Evolutionary conservation across 2,329 filamentous ascomycete genomes (phyloP).

Genomic region (Cercospora zeae-maydis): DNA sequence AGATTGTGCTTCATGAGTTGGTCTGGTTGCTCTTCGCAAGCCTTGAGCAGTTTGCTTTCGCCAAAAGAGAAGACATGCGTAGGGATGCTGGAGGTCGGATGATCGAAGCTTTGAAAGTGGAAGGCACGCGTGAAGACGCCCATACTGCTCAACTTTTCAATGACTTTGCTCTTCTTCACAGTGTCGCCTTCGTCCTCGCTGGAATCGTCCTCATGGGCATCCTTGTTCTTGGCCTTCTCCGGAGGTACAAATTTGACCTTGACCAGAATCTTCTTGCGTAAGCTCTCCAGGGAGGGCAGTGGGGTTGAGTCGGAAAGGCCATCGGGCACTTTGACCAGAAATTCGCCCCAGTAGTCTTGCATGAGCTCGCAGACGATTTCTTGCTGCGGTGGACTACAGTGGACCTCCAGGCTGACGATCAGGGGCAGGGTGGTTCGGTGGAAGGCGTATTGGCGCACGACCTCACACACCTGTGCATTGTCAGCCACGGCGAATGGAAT

Average conservation of each 20-base stretch:
- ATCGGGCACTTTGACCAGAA: constrained; percentile 62
- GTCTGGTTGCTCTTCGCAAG: constrained; percentile 53
- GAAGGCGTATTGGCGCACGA: constrained; percentile 6
- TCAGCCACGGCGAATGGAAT: constrained; percentile 33
- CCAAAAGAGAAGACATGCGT: constrained; percentile 64
- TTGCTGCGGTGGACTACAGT: constrained; percentile 78
- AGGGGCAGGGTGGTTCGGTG: constrained; percentile 58
- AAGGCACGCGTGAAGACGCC: constrained; percentile 86
- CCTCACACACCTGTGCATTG: constrained; percentile 1
- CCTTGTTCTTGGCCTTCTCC: constrained; percentile 31
- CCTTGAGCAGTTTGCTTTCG: constrained; percentile 63
- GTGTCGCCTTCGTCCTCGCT: constrained; percentile 42
- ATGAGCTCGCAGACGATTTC: constrained; percentile 87
- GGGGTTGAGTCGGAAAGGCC: constrained; percentile 56
- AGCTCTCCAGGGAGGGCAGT: constrained; percentile 59
- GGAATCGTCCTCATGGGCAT: constrained; percentile 27
- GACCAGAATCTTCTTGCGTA: constrained; percentile 70
- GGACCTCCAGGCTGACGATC: constrained; percentile 89
- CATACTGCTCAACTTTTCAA: constrained; percentile 66
- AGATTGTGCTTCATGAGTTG: constrained; percentile 78
- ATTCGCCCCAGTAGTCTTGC: constrained; percentile 76
- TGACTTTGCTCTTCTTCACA: constrained; percentile 56
- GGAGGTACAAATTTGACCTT: constrained; percentile 49
- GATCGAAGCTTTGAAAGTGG: constrained; percentile 69
- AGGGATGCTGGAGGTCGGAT: constrained; percentile 55